Conservation (phyloP, 2,329 filamentous ascomycete species). For the Xylariaceae sp. region DNA sequence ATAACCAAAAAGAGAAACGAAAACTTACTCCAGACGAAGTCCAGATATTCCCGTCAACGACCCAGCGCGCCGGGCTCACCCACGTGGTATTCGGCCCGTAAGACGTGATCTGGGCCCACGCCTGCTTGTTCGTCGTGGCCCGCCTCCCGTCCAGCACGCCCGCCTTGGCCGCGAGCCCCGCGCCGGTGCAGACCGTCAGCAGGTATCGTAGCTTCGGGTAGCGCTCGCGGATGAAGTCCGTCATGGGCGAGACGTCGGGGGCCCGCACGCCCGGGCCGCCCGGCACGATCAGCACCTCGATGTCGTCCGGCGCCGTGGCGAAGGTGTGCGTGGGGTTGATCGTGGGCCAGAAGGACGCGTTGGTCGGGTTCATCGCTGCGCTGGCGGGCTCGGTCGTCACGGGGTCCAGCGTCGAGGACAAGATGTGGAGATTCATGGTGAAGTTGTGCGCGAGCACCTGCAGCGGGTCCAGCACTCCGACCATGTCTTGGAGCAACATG, state of each 20-base stretch:
- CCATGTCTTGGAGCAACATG: slow-evolving; percentile 25
- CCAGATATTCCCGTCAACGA: slow-evolving; percentile 66
- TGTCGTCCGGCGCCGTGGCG: slow-evolving; percentile 34
- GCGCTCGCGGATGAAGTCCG: slow-evolving; percentile 49
- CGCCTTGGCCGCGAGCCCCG: slow-evolving; percentile 57
- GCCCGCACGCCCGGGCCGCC: slow-evolving; percentile 45
- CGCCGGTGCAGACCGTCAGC: slow-evolving; percentile 68
- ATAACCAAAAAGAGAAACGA: too few species aligned
- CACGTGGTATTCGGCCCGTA: slow-evolving; percentile 56
- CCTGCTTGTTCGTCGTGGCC: slow-evolving; percentile 67
- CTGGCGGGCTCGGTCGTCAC: slow-evolving; percentile 20
- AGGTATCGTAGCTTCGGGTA: slow-evolving; percentile 56
- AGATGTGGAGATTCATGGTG: slow-evolving; percentile 20
- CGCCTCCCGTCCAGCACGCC: slow-evolving; percentile 61
- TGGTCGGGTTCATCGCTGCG: slow-evolving; percentile 10
- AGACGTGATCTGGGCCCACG: slow-evolving; percentile 51
- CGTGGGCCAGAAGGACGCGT: slow-evolving; percentile 20
- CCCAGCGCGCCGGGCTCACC: slow-evolving; percentile 64
- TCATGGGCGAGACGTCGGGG: slow-evolving; percentile 32
- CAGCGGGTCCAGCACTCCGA: slow-evolving; percentile 19
- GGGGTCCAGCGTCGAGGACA: slow-evolving; percentile 19
- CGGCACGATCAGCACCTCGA: slow-evolving; percentile 48
- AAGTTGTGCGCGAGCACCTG: slow-evolving; percentile 16
- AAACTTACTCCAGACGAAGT: slow-evolving; percentile 60
- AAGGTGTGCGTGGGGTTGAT: slow-evolving; percentile 46